These are phyloP conservation scores for Alternaria arbusti DNA, from an alignment of 2,329 filamentous ascomycete species.

Conservation along the genomic window DNA sequence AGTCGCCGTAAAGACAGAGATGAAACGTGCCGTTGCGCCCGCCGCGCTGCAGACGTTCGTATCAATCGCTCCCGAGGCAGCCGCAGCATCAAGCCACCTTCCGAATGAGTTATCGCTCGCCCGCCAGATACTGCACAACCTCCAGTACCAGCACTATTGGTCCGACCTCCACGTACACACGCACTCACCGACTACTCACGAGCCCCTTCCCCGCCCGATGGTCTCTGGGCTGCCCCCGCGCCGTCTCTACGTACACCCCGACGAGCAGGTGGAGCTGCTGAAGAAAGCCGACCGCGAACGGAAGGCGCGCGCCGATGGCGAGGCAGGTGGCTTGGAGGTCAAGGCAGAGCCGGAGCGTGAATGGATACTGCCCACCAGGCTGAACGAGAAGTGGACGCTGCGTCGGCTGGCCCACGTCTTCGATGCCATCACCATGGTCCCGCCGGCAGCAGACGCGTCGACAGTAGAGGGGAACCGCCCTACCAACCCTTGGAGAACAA, in stretches of 20 bases:
- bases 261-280: conserved; percentile 78
- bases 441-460: conserved; percentile 44
- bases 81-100: conserved; percentile 27
- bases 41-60: conserved; percentile 43
- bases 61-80: conserved; percentile 17
- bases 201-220: conserved; percentile 64
- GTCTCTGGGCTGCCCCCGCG: conserved; percentile 76
- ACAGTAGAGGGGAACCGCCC: conserved; percentile 13
- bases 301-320: conserved; percentile 47
- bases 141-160: conserved; percentile 80
- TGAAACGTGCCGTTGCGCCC: conserved; percentile 35
- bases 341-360: conserved; percentile 60
- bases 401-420: conserved; percentile 72
- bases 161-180: conserved; percentile 64
- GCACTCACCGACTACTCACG: conserved; percentile 49
- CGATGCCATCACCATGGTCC: conserved; percentile 59
- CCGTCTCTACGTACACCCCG: conserved; percentile 78
- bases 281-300: conserved; percentile 60
- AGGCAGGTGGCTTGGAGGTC: conserved; percentile 51
- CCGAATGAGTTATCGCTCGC: conserved; percentile 58
- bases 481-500: conserved; percentile 52
- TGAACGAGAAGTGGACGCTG: conserved; percentile 76
- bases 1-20: conserved; percentile 12
- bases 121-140: conserved; percentile 70
- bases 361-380: conserved; percentile 77